Conservation (phyloP, 2,329 filamentous ascomycete genomes). For the Talaromyces albobiverticillius region DNA sequence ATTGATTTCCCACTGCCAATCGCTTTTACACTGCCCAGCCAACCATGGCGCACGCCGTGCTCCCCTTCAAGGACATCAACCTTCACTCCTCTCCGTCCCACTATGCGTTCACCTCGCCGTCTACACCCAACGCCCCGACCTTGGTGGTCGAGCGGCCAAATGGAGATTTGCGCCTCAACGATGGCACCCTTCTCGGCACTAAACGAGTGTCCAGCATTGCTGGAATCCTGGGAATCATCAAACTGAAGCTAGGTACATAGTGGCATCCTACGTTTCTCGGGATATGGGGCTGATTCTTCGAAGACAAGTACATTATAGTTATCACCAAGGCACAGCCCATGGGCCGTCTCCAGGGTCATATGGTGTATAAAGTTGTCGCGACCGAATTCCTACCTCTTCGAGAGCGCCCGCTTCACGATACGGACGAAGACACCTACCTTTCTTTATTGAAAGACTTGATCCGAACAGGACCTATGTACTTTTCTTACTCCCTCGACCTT, state of each 20-base stretch:
- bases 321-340: constrained; percentile 93
- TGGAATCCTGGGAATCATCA: constrained; percentile 91
- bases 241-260: constrained; percentile 77
- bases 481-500: constrained; percentile 94
- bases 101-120: constrained; percentile 96
- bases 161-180: constrained; percentile 80
- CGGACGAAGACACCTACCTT: constrained; percentile 91
- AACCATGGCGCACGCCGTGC: constrained; percentile 35
- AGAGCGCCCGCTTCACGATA: constrained; percentile 85
- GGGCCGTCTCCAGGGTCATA: constrained; percentile 89
- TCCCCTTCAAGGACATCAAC: constrained; percentile 95
- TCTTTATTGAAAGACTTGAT: constrained; percentile 76
- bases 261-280: not conserved
- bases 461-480: constrained; percentile 87
- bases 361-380: constrained; percentile 87
- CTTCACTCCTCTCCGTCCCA: constrained; percentile 86
- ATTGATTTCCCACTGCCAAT: constrained; percentile 6
- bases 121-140: constrained; percentile 81
- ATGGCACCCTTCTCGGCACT: constrained; percentile 70
- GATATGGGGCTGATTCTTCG: constrained; percentile 17
- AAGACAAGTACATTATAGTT: constrained; percentile 92
- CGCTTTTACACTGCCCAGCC: constrained; percentile 39
- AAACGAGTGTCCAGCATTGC: constrained; percentile 92
- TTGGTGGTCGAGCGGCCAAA: constrained; percentile 89
- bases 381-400: constrained; percentile 93